These are phyloP conservation scores for Pinus taeda DNA, from an alignment of 75 land plant genomes.

Conservation along the genomic window DNA sequence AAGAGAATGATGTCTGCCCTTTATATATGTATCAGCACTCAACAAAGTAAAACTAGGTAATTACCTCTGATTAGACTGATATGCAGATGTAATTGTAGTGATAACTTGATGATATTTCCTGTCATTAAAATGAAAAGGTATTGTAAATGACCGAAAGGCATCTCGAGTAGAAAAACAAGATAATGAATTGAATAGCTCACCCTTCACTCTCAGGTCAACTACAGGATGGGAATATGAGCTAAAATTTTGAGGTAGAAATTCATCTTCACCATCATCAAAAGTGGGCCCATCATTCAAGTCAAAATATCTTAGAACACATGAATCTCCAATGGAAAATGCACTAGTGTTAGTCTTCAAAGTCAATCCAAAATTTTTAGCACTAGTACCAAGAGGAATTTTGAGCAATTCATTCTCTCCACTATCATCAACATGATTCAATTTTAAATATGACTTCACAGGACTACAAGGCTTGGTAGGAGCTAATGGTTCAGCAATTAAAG, in stretches of 20 bases:
- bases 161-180: slow-evolving; percentile 70
- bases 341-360: neutral
- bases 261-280: slow-evolving; percentile 32
- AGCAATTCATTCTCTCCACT: slow-evolving; percentile 25
- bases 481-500: slow-evolving; percentile 9
- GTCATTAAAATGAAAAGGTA: slow-evolving; percentile 54
- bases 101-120: slow-evolving; percentile 47
- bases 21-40: slow-evolving; percentile 41
- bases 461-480: slow-evolving; percentile 19
- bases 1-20: slow-evolving; percentile 32
- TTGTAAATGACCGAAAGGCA: slow-evolving; percentile 42
- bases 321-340: slow-evolving; percentile 18
- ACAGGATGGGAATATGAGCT: slow-evolving; percentile 27
- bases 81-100: slow-evolving; percentile 22
- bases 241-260: slow-evolving; percentile 24
- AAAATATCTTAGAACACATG: slow-evolving; percentile 47
- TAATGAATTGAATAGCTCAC: slow-evolving; percentile 44
- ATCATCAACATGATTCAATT: slow-evolving; percentile 79
- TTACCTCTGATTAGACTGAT: slow-evolving; percentile 20
- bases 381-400: slow-evolving; percentile 10
- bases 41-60: slow-evolving; percentile 15
- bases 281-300: slow-evolving; percentile 91
- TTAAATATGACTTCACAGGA: slow-evolving; percentile 52
- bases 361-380: slow-evolving; percentile 27
- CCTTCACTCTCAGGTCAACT: slow-evolving; percentile 40